Base-by-base conservation (phyloP, 2,329 filamentous ascomycete species). In the Stromatinia cepivora region DNA sequence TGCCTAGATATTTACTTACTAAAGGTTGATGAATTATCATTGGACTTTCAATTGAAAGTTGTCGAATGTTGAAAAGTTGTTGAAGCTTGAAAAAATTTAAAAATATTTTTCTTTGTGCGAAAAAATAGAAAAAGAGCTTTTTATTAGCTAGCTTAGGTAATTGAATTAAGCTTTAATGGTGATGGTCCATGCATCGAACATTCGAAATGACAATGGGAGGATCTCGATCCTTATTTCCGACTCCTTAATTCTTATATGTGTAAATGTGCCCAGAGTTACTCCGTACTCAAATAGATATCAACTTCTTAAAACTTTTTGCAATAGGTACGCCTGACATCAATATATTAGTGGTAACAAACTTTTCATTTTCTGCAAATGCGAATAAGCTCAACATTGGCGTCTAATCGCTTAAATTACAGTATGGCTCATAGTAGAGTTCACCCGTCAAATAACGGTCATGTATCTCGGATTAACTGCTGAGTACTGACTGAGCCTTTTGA, bases 141-240 rank as follows among this genome's bases (percentile, higher is more conserved):
- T 25, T 17, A 63, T 45, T 50, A 63, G 59, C 59, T 63, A 63
- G 59, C 61, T 63, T 63, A 52, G 31, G 61, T 63, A 39, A 52
- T 39, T 0, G 1, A 6, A 1, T 46, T 52, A 52, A 63, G 9
- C 31, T 13, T 7, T 52, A 28, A 5, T 4, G 4, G 15, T 20
- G 17, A 13, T 20, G 25, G 34, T 17, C 4, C 46, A 63, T 46
- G 59, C 31, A 63, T 15, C 31, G 34, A 63, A 20, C 10, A 36
- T 34, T 48, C 20, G 6, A 36, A 7, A 15, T 36, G 53, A 36
- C 20, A 7, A 15, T 36, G 53, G 22, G 28, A 56, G 53, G 17
- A 36, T 11, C 20, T 56, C 28, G 20, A 34, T 34, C 34, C 31
- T 57, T 22, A 4, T 7, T 56, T 42, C 39, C 13, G 15, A 42